phyloP scores from a whole-genome alignment of 2,329 filamentous ascomycete species.

The Chaetomium sp. region DNA sequence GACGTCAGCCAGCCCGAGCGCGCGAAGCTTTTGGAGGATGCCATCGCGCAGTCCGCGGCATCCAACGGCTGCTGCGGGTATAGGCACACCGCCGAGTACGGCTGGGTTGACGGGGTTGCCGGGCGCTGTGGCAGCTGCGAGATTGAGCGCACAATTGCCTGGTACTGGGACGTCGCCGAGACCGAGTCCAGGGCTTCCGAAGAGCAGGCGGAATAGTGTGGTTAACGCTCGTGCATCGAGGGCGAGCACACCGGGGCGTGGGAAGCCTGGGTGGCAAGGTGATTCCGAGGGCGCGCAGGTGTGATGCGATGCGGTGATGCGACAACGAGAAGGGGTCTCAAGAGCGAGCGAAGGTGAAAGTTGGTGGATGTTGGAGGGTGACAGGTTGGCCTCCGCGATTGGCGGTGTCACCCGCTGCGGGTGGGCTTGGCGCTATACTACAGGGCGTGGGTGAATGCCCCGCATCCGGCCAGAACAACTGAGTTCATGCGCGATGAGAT shows the following conservation, averaged over 20 bases:
- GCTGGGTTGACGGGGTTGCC: not conserved
- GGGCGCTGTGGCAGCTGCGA: not conserved
- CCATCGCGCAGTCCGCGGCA: constrained; percentile 10
- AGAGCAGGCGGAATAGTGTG: too few species aligned
- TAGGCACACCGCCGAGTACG: not conserved
- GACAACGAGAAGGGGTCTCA: not conserved
- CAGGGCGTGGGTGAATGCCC: too few species aligned
- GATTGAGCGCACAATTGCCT: constrained; percentile 11
- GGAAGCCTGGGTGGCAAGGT: not conserved
- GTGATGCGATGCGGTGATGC: not conserved
- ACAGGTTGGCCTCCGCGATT: not conserved
- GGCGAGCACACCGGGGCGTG: not conserved
- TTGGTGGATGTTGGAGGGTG: not conserved
- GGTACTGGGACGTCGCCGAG: constrained; percentile 1
- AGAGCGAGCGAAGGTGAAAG: not conserved
- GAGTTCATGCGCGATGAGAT: not conserved
- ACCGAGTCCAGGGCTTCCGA: not conserved
- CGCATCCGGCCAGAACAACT: too few species aligned
- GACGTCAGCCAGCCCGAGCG: constrained; percentile 9
- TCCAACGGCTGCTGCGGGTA: constrained; percentile 2
- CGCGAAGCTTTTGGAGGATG: constrained; percentile 12
- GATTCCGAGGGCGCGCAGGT: not conserved
- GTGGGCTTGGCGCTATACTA: not conserved
- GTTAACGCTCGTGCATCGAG: not conserved
- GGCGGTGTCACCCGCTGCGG: too few species aligned